Conservation (phyloP, 768 basidiomycete genomes). For the Kwoniella botswanensis region DNA sequence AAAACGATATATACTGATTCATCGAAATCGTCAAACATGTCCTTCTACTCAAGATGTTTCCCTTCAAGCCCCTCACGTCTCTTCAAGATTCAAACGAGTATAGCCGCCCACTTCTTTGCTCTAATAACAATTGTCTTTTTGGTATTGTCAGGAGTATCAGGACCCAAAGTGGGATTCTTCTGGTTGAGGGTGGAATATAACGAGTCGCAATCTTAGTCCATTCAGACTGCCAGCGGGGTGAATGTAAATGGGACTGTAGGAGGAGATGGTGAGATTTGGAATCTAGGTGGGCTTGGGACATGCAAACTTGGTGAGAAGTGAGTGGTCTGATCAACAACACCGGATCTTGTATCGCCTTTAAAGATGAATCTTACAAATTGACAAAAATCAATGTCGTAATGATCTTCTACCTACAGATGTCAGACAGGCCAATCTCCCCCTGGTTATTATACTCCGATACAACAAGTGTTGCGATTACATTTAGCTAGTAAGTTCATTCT, state of each 20-base stretch:
- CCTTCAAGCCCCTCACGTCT: neutral
- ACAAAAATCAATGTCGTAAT: neutral
- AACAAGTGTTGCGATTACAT: conserved; percentile 12
- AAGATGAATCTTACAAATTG: neutral
- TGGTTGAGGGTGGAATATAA: conserved; percentile 23
- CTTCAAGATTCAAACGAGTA: neutral
- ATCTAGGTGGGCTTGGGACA: conserved; percentile 23
- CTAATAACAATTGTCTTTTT: conserved; percentile 23
- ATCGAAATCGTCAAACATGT: neutral
- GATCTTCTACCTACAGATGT: conserved; percentile 8
- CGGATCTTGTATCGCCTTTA: too few species aligned
- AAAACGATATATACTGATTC: neutral
- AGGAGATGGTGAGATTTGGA: conserved; percentile 4
- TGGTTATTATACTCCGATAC: neutral
- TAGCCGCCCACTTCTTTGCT: conserved; percentile 14
- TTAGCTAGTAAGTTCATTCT: neutral
- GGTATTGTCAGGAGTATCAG: conserved; percentile 21
- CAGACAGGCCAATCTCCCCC: neutral
- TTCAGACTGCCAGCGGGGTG: neutral
- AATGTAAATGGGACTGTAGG: neutral
- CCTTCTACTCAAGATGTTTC: neutral
- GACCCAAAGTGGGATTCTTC: conserved; percentile 17
- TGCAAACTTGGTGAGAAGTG: conserved; percentile 17
- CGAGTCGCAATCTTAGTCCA: neutral
- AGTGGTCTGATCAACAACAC: neutral